Base-by-base conservation (phyloP, 805 yeast species). In the Kregervanrija delftensis region DNA sequence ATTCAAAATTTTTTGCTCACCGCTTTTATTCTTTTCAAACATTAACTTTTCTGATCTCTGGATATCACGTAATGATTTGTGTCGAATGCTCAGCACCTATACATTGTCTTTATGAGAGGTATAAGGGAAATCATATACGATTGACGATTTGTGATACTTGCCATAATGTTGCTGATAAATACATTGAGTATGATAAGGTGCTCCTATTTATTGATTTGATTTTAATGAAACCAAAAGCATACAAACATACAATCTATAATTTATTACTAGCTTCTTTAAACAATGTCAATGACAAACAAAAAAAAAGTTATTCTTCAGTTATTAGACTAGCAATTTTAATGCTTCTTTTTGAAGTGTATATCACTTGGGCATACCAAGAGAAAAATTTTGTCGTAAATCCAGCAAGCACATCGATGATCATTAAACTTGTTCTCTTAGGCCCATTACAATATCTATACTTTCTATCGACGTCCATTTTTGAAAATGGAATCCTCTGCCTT, bases 281-380 rank as follows among this genome's bases (percentile, higher is more conserved):
- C 5, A 33, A 13, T 32, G 37, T 13, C 28, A 22, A 22, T 5
- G 28, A 6, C 28, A 22, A 22, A 22, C 8, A 22, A 22, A 6
- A 22, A 6, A 22, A 37, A 8, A 42, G 41, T 11, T 42, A 42
- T 30, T 37, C 42, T 1, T 50, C 55, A 0, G 54, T 55, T 12
- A 39, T 67, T n/a, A 64, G 91, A 30, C 63, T 84, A 33, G 65
- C 84, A 52, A 52, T 85, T 3, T 68, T 91, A 34, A 70, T 84
- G 43, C 67, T 86, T 0, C 71, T 93, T 12, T 88, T 91, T 55
- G 97, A 93, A 54, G 91, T 91, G 4, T 93, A 93, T 60, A 63
- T 93, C 42, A 81, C 79, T 1, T 93, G 99, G 98, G 96, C 96
- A 0, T 78, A 82, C 45, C 90, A 85, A 49, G 99, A 91, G 61